Base-by-base conservation (phyloP, 441 rosid species). In the Pelargonium australe region DNA sequence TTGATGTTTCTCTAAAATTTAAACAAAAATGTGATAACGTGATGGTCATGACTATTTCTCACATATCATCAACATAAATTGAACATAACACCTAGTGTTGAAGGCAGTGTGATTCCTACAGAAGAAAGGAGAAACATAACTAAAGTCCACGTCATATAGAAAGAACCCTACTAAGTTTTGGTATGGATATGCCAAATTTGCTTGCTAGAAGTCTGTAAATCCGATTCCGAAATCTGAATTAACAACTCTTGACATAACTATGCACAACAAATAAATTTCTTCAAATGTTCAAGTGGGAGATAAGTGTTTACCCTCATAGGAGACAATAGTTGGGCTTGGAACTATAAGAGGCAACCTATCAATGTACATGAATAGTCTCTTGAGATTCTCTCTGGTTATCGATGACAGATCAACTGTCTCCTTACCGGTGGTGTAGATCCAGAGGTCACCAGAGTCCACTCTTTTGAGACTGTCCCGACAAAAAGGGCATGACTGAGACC, bases 401-500 rank as follows among this genome's bases (percentile, higher is more conserved):
- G 77, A 65, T 10, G 81, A 67, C 37, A 83, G 77, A 68, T 87
- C 96, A 45, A 72, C 65, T 7, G 79, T 60, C 28, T 91, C 98
- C 1, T 71, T 58, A 47, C 80, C 76, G 17, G 81, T 85, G 57
- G 83, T 78, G 76, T 76, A 88, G 64, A 91, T 80, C 98, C 98
- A 94, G 0, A 91, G 90, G 75, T 94, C 97, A 0, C 87, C 73
- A 0, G 96, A 88, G 64, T 91, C 72, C 1, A 91, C 89, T 79
- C 88, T 79, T 75, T 85, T 84, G 13, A 93, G 90, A 51, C 87
- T 79, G 73, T 85, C 95, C 49, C 97, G 82, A 53, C 98, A 93
- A 70, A 91, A 91, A 7, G 98, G 98, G 66, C 97, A 93, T 11
- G 98, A 88, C 64, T 86, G 88, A 5, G 98, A 91, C 70, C 97